Evolutionary conservation across 2,329 filamentous ascomycete genomes (phyloP).

Genomic region (Botrytis tulipae): DNA sequence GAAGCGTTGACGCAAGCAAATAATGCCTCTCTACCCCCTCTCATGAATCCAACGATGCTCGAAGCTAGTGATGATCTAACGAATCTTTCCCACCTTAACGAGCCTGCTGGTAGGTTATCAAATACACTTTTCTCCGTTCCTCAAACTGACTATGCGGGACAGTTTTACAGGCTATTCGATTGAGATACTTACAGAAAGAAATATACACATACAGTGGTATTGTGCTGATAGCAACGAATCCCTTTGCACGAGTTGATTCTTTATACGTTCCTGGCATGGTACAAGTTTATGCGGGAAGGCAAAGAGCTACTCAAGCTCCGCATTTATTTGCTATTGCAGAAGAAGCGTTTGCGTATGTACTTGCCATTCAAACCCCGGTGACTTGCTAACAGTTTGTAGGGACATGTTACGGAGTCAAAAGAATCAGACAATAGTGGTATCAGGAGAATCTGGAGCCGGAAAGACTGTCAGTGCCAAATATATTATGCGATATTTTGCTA

Average conservation of each 20-base stretch:
- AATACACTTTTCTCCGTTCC: background rate
- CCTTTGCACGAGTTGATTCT: constrained; percentile 94
- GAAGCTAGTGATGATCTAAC: constrained; percentile 98
- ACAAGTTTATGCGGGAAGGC: constrained; percentile 97
- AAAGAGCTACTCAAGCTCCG: constrained; percentile 92
- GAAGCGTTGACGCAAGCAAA: constrained; percentile 74
- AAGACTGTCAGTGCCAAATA: constrained; percentile 99
- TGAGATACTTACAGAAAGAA: constrained; percentile 96
- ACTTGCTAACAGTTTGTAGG: constrained; percentile 52
- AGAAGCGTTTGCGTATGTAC: constrained; percentile 87
- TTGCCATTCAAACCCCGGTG: constrained; percentile 12
- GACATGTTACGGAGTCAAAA: constrained; percentile 96
- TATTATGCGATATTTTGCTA: constrained; percentile 99
- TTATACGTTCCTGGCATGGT: constrained; percentile 99
- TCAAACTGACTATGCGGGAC: constrained; percentile 31
- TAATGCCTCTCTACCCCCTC: constrained; percentile 76
- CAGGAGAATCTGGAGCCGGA: constrained; percentile 95
- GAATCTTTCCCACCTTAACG: constrained; percentile 95
- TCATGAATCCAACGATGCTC: constrained; percentile 98
- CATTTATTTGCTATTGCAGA: constrained; percentile 99
- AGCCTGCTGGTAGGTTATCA: constrained; percentile 75
- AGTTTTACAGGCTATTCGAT: constrained; percentile 96
- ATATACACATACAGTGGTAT: constrained; percentile 99
- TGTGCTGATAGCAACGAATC: constrained; percentile 96
- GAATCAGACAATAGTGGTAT: constrained; percentile 99